Evolutionary conservation across 148 eudicot species (phyloP).

Genomic region (Amaranthus hypochondriacus): DNA sequence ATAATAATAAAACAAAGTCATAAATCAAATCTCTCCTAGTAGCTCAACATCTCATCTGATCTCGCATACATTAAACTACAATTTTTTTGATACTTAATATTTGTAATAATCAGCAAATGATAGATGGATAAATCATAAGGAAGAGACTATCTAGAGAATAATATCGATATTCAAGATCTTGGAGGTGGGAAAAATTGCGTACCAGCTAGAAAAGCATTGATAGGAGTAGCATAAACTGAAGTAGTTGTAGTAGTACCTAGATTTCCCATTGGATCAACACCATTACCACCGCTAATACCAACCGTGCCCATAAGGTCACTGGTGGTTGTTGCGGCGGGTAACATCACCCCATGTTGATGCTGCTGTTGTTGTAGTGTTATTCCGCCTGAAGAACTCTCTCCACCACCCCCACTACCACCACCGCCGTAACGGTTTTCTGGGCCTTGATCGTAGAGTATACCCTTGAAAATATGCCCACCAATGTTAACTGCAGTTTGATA

Average conservation of each 20-base stretch:
- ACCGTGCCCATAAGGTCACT: conserved; percentile 22
- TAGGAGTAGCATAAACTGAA: conserved; percentile 51
- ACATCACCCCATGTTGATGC: conserved; percentile 11
- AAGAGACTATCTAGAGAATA: conserved; percentile 4
- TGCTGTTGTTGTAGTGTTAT: conserved; percentile 5
- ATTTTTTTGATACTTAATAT: background rate
- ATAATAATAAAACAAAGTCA: conserved; percentile 9
- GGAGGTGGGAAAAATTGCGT: conserved; percentile 94
- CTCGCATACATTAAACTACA: background rate
- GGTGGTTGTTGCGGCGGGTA: conserved; percentile 21
- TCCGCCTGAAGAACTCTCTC: conserved; percentile 18
- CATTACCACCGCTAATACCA: conserved; percentile 19
- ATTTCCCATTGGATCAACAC: conserved; percentile 4
- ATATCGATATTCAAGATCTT: conserved; percentile 39
- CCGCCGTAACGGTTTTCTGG: conserved; percentile 41
- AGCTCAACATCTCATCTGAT: conserved; percentile 4
- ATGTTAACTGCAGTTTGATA: conserved; percentile 92
- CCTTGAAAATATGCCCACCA: conserved; percentile 86
- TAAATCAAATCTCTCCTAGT: background rate
- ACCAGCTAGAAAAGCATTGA: conserved; percentile 80
- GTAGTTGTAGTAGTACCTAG: conserved; percentile 19
- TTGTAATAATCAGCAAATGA: background rate
- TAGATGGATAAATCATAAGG: background rate
- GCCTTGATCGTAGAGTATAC: conserved; percentile 91
- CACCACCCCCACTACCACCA: conserved; percentile 13